Percentiles rank a stretch among this genome's conserved stretches.
Conservation (phyloP, 805 yeast species). For the Pichia kluyveri region DNA sequence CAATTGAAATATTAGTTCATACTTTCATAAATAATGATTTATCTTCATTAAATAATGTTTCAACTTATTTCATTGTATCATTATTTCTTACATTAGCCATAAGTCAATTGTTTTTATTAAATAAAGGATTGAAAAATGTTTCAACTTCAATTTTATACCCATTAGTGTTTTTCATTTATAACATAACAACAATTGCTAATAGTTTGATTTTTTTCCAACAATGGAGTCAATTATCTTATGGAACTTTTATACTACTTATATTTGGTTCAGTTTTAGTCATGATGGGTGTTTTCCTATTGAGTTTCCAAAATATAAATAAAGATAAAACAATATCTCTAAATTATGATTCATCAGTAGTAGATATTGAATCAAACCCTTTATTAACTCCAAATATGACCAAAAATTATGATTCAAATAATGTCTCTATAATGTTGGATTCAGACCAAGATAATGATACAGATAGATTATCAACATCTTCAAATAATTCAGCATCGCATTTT, state of each 20-base stretch:
- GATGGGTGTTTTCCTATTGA: slow-evolving; percentile 61
- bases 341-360: background rate
- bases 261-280: slow-evolving; percentile 42
- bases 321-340: background rate
- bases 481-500: background rate
- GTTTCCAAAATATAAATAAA: slow-evolving; percentile 36
- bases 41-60: slow-evolving; percentile 27
- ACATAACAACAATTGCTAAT: slow-evolving; percentile 58
- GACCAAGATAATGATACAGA: background rate
- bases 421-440: background rate
- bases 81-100: slow-evolving; percentile 56
- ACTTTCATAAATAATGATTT: slow-evolving; percentile 28
- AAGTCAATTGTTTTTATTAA: slow-evolving; percentile 62
- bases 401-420: background rate
- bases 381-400: background rate
- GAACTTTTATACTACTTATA: slow-evolving; percentile 31
- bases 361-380: background rate
- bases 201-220: slow-evolving; percentile 53
- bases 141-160: slow-evolving; percentile 80
- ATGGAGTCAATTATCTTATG: slow-evolving; percentile 28
- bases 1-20: slow-evolving; percentile 57
- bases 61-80: slow-evolving; percentile 42
- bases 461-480: background rate
- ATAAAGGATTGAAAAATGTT: slow-evolving; percentile 59
- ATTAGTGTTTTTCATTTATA: slow-evolving; percentile 75